Percentiles rank a stretch among this genome's conserved stretches.
These are phyloP conservation scores for Pyrus betulifolia DNA, from an alignment of 306 rosid species.

Conservation along the genomic window DNA sequence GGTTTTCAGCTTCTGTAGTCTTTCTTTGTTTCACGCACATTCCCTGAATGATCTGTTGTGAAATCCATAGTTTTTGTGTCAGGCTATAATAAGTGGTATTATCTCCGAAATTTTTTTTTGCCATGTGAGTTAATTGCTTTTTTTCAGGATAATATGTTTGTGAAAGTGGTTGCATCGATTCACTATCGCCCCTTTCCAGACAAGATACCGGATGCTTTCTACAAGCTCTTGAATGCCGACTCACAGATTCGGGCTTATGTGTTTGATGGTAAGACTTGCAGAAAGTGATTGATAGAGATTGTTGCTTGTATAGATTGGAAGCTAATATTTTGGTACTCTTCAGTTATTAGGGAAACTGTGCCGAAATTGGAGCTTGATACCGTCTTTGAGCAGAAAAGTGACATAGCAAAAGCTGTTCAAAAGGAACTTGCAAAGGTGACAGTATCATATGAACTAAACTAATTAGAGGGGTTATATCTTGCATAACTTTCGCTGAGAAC, in stretches of 20 bases:
- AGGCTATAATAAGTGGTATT: not conserved
- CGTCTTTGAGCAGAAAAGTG: slow-evolving; percentile 64
- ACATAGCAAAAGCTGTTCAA: slow-evolving; percentile 58
- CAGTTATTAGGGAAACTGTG: slow-evolving; percentile 59
- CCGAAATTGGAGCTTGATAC: slow-evolving; percentile 61
- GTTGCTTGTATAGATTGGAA: not conserved
- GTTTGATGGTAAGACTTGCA: slow-evolving; percentile 43
- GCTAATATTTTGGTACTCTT: slow-evolving; percentile 12
- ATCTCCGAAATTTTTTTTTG: no score
- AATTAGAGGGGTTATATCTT: no score
- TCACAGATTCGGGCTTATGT: slow-evolving; percentile 65
- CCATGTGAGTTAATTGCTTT: not conserved
- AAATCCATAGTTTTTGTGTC: not conserved
- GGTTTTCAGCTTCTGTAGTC: slow-evolving; percentile 23
- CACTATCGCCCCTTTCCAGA: slow-evolving; percentile 53
- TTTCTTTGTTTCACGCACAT: not conserved
- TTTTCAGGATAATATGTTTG: slow-evolving; percentile 60
- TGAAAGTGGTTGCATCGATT: slow-evolving; percentile 55
- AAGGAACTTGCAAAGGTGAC: slow-evolving; percentile 59
- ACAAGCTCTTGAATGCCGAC: slow-evolving; percentile 55
- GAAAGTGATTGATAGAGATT: slow-evolving; percentile 5
- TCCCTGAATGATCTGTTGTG: not conserved
- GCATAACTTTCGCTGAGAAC: no score
- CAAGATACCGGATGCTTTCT: slow-evolving; percentile 63
- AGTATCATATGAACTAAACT: no score